Evolutionary conservation across 441 rosid genomes (phyloP).

Genomic region (Pelargonium citronellum): DNA sequence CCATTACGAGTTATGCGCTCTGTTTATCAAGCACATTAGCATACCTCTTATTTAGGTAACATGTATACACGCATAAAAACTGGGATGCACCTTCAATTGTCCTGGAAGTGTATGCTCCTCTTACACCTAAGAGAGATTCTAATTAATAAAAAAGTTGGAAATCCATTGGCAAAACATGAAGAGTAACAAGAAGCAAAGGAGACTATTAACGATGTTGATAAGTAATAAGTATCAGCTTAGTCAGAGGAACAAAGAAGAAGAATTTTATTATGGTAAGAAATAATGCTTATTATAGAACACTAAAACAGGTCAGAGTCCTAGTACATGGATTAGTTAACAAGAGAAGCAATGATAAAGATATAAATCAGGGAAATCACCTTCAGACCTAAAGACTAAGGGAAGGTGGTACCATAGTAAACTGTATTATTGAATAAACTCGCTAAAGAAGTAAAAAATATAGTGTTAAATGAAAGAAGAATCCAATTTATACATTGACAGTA

Average conservation of each 20-base stretch:
- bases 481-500: background rate
- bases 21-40: constrained; percentile 11
- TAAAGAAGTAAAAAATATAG: background rate
- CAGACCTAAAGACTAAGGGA: background rate
- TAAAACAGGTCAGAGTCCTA: background rate
- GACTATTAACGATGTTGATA: background rate
- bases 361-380: background rate
- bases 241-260: background rate
- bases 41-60: constrained; percentile 53
- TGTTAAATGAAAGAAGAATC: background rate
- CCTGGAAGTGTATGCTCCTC: constrained; percentile 69
- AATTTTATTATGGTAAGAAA: background rate
- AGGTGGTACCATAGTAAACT: background rate
- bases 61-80: constrained; percentile 55
- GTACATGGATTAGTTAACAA: background rate
- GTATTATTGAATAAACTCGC: background rate
- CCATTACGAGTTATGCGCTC: background rate
- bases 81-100: constrained; percentile 53
- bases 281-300: background rate
- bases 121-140: constrained; percentile 42
- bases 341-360: background rate
- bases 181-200: no score
- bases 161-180: constrained; percentile 11
- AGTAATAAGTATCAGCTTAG: background rate
- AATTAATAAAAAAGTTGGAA: constrained; percentile 17